phyloP scores from a whole-genome alignment of 2,329 filamentous ascomycete species.

The Penicillium sp. region DNA sequence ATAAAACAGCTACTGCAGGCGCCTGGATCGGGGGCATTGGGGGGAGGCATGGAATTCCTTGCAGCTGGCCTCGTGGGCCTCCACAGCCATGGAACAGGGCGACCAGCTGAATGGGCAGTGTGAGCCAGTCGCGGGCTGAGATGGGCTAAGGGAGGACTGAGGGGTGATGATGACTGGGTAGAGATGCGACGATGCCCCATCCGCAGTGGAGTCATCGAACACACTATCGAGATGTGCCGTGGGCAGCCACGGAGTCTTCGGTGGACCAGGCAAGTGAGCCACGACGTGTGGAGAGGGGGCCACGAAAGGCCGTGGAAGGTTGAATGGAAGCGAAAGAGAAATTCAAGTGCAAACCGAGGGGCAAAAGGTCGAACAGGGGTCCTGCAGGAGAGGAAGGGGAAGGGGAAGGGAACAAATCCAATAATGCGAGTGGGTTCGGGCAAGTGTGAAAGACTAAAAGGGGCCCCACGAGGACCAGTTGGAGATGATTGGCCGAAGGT shows the following conservation, averaged over 20 bases:
- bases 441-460: conserved; percentile 19
- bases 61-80: conserved; percentile 1
- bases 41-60: conserved; percentile 1
- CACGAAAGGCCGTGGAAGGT: conserved; percentile 1
- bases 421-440: conserved; percentile 13
- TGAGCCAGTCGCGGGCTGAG: not conserved
- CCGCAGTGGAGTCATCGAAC: not conserved
- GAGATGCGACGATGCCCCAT: conserved; percentile 1
- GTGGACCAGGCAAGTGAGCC: not conserved
- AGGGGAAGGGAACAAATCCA: conserved; percentile 14
- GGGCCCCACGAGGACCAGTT: conserved; percentile 4
- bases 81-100: conserved; percentile 1
- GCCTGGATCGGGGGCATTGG: not conserved
- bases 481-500: not conserved
- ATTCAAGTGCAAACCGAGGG: not conserved
- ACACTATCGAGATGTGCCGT: conserved; percentile 3
- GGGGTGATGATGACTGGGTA: not conserved
- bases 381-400: conserved; percentile 7
- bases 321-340: conserved; percentile 12
- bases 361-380: not conserved
- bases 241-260: not conserved
- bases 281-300: not conserved
- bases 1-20: conserved; percentile 1
- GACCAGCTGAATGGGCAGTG: not conserved
- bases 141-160: not conserved